Percentiles rank a stretch among this genome's conserved stretches.
Conservation (phyloP, 768 basidiomycete genomes). For the Rhizopogon vulgaris region DNA sequence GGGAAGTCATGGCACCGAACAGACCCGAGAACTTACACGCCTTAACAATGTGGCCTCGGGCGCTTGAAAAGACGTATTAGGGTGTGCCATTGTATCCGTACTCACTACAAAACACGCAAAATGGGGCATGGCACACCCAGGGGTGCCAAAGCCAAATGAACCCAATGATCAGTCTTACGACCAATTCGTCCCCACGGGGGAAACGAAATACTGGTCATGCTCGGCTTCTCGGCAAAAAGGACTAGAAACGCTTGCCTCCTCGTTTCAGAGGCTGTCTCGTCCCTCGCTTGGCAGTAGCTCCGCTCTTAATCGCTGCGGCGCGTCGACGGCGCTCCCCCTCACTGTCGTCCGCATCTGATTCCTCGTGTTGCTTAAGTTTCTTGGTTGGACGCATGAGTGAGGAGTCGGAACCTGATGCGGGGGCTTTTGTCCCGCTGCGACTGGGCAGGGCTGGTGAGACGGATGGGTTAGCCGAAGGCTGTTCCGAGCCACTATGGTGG, state of each 20-base stretch:
- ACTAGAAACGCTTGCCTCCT: conserved; percentile 68
- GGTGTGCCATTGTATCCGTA: conserved; percentile 2
- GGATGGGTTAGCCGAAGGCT: conserved; percentile 14
- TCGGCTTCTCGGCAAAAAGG: not conserved
- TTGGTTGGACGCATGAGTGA: conserved; percentile 50
- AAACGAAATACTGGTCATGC: not conserved
- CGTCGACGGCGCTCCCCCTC: conserved; percentile 44
- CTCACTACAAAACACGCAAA: conserved; percentile 1
- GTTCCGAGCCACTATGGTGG: conserved; percentile 8
- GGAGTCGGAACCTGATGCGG: conserved; percentile 40
- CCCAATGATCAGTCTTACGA: conserved; percentile 9
- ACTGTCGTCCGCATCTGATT: conserved; percentile 53
- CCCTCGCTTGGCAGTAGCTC: conserved; percentile 38
- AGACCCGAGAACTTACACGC: conserved; percentile 6
- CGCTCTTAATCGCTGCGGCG: conserved; percentile 35
- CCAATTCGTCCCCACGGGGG: conserved; percentile 1
- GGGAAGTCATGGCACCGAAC: not conserved
- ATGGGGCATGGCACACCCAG: not conserved
- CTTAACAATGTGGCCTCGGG: not conserved
- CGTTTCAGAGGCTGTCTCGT: conserved; percentile 72
- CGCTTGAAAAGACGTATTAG: not conserved
- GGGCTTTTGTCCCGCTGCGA: conserved; percentile 17
- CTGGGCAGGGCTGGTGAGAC: conserved; percentile 4
- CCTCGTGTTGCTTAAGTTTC: conserved; percentile 30
- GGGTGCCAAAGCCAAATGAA: not conserved